These are phyloP conservation scores for Parathielavia hyrcaniae DNA, from an alignment of 495 filamentous ascomycete genomes.

Conservation along the genomic window DNA sequence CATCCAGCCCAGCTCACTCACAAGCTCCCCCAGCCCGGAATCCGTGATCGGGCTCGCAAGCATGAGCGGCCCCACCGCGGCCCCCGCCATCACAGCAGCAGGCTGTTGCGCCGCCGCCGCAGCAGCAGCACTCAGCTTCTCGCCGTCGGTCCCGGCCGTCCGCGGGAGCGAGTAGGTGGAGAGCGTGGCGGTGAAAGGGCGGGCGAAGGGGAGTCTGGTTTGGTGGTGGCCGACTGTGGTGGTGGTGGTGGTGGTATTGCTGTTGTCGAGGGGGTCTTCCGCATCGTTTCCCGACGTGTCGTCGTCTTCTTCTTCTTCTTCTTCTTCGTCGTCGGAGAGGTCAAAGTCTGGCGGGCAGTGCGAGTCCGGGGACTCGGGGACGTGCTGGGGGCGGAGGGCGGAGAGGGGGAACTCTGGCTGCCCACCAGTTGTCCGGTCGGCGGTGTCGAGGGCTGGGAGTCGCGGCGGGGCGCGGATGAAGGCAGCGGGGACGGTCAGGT, in stretches of 20 bases:
- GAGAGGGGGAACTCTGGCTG: constrained; percentile 18
- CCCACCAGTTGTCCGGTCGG: neutral
- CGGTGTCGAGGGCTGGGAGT: constrained; percentile 6
- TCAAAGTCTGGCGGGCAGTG: constrained; percentile 38
- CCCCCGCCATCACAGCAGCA: constrained; percentile 7
- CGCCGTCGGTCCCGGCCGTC: constrained; percentile 10
- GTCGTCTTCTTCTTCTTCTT: constrained; percentile 17
- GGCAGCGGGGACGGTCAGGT: constrained; percentile 3
- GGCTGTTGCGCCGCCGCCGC: neutral
- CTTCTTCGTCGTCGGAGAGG: constrained; percentile 33
- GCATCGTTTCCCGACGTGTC: neutral
- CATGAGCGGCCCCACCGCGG: constrained; percentile 15
- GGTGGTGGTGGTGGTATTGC: neutral
- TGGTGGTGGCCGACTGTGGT: neutral
- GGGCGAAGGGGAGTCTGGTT: constrained; percentile 20
- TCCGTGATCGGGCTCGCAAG: constrained; percentile 34
- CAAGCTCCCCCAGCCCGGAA: constrained; percentile 38
- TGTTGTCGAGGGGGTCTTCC: neutral
- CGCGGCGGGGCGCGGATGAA: constrained; percentile 17
- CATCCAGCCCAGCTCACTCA: constrained; percentile 45
- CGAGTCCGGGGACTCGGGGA: constrained; percentile 21
- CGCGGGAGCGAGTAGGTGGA: constrained; percentile 42
- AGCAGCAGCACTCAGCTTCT: neutral
- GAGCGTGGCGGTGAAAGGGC: constrained; percentile 29
- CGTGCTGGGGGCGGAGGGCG: constrained; percentile 13